phyloP scores from a whole-genome alignment of 306 rosid species.

The Dryas alaskensis region DNA sequence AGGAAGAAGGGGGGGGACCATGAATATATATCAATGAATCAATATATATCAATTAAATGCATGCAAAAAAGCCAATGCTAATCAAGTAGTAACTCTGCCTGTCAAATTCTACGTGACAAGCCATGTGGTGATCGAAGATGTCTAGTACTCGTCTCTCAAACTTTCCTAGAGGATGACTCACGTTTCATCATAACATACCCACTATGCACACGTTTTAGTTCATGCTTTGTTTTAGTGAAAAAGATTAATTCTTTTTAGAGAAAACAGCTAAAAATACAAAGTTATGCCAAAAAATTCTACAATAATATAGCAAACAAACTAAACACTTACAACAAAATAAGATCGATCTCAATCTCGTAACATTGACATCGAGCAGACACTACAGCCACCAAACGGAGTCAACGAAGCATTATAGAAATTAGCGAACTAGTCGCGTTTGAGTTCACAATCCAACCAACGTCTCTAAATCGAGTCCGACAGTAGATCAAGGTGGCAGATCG shows the following conservation, averaged over 20 bases:
- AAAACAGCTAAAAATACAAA: too few relatives aligned
- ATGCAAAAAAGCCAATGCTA: constrained; percentile 25
- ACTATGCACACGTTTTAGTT: neutral
- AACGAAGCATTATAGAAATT: too few relatives aligned
- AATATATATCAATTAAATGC: constrained; percentile 6
- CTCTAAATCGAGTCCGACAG: too few relatives aligned
- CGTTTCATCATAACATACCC: constrained; percentile 10
- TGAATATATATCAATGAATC: neutral
- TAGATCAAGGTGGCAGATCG: too few relatives aligned
- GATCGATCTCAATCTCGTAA: too few relatives aligned
- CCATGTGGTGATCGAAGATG: constrained; percentile 30
- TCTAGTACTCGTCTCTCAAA: neutral
- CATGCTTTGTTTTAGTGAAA: neutral
- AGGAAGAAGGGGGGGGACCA: constrained; percentile 44
- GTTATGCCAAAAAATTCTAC: too few relatives aligned
- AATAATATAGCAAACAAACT: too few relatives aligned
- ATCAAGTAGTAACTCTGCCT: constrained; percentile 15
- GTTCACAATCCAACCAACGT: too few relatives aligned
- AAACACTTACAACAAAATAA: too few relatives aligned
- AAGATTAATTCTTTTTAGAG: neutral
- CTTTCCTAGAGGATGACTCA: constrained; percentile 3
- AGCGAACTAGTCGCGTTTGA: too few relatives aligned
- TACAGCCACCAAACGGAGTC: too few relatives aligned
- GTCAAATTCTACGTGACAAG: constrained; percentile 23
- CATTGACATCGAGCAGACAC: too few relatives aligned